Base-by-base conservation (phyloP, 108 stramenopile species). In the Cyclotella kingstonii region DNA sequence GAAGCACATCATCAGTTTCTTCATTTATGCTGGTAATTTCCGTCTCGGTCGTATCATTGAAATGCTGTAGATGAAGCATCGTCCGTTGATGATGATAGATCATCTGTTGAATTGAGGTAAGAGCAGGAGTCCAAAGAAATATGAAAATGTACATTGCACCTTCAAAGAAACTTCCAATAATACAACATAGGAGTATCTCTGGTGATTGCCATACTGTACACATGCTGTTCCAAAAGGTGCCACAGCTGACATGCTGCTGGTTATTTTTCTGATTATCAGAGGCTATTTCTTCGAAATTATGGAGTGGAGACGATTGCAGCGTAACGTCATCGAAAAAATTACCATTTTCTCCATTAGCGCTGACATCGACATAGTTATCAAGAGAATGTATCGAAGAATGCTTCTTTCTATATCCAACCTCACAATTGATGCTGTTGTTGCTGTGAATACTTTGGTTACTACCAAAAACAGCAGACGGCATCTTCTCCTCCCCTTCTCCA, bases 61-160 rank as follows among this genome's bases (percentile, higher is more conserved):
- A 29, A 12, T 46, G 53, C 33, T 28, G 33, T 25, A 27, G 45
- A 11, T 51, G 44, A 14, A 73, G n/a, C n/a, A n/a, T n/a, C n/a
- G n/a, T n/a, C n/a, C n/a, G n/a, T n/a, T n/a, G n/a, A n/a, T n/a
- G n/a, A n/a, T n/a, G n/a, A n/a, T n/a, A n/a, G n/a, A n/a, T 44
- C 22, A 45, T 43, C 23, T 26, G 41, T 64, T 73, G 56, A 33
- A 73, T 63, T 0, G 63, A 80, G 48, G 63, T 81, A 21, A 96
- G 71, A 5, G 89, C 77, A 6, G 98, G 98, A 11, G 96, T 96
- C 98, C 98, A 98, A 77, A 93, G 72, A 61, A 97, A 96, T 18
- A 98, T 95, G 69, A 96, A 98, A 33, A 94, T 83, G 77, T 95
- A 96, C 62, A 73, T 73, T 28, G 71, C 55, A 30, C 93, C 96